Conservation (phyloP, 2,329 filamentous ascomycete genomes). For the Cordyceps javanica region DNA sequence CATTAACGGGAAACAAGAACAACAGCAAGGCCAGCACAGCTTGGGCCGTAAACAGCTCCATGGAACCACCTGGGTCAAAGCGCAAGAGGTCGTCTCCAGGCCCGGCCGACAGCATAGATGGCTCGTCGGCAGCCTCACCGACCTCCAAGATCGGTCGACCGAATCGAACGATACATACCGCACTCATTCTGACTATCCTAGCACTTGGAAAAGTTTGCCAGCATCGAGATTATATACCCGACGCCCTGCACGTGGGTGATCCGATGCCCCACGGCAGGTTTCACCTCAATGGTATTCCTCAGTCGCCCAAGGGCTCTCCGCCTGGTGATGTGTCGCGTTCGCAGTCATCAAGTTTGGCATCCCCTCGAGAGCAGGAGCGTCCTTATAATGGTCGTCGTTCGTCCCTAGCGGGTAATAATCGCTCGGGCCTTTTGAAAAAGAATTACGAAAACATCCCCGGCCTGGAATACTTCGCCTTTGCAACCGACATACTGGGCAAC, state of each 20-base stretch:
- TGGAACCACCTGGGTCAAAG: constrained; percentile 36
- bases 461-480: constrained; percentile 81
- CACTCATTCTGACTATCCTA: constrained; percentile 74
- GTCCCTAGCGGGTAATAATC: constrained; percentile 41
- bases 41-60: constrained; percentile 26
- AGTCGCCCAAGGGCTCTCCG: constrained; percentile 50
- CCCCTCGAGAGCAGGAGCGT: constrained; percentile 46
- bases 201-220: constrained; percentile 80
- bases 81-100: constrained; percentile 48
- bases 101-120: constrained; percentile 27
- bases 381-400: constrained; percentile 41
- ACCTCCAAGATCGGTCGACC: constrained; percentile 41
- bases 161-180: constrained; percentile 67
- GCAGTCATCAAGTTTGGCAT: constrained; percentile 44
- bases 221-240: constrained; percentile 47
- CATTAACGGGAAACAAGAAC: constrained; percentile 22
- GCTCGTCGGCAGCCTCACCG: constrained; percentile 23
- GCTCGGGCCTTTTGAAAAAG: constrained; percentile 30
- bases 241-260: constrained; percentile 42
- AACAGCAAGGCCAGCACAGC: constrained; percentile 26
- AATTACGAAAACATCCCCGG: constrained; percentile 87
- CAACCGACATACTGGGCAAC: constrained; percentile 78
- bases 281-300: constrained; percentile 44
- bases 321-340: constrained; percentile 39
- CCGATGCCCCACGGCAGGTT: constrained; percentile 27